Evolutionary conservation across 163 green algal genomes (phyloP), one percentile per base, ranked within the genome.

Genomic region (Chlorella variabilis): DNA sequence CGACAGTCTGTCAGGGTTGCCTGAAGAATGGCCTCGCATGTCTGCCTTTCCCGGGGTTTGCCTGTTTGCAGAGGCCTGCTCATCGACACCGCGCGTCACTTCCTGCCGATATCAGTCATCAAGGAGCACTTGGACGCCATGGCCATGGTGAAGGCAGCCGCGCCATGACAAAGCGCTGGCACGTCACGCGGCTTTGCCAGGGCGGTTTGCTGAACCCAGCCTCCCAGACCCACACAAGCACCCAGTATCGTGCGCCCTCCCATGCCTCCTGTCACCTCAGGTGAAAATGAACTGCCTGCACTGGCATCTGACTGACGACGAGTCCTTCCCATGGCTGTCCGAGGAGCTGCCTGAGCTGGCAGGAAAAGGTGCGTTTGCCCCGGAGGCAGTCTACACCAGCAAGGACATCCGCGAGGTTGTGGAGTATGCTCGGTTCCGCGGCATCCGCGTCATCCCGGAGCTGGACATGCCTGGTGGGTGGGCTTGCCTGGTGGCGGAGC

Each of bases 221-320:
- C n/a, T n/a, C n/a, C n/a, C n/a, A n/a, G n/a, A n/a, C n/a, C n/a
- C n/a, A n/a, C n/a, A n/a, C n/a, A n/a, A n/a, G n/a, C n/a, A n/a
- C n/a, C n/a, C n/a, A n/a, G n/a, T n/a, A n/a, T n/a, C n/a, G n/a
- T n/a, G n/a, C n/a, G n/a, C n/a, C n/a, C n/a, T n/a, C n/a, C n/a
- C n/a, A n/a, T n/a, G n/a, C n/a, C n/a, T n/a, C n/a, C n/a, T n/a
- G n/a, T n/a, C n/a, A n/a, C n/a, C n/a, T n/a, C n/a, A n/a, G n/a
- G n/a, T n/a, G n/a, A n/a, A n/a, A n/a, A 63, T 94, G 66, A 95
- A 95, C 75, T 56, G 58, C 69, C 83, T 95, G 69, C 91, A 95
- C 84, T 94, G 90, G 90, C 91, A 95, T 80, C 79, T 91, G 23
- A 83, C 88, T 15, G 91, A 95, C 69, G 87, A 92, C 76, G 75